phyloP scores from a whole-genome alignment of 192 early-diverging fungal species.

The Backusella westeae region DNA sequence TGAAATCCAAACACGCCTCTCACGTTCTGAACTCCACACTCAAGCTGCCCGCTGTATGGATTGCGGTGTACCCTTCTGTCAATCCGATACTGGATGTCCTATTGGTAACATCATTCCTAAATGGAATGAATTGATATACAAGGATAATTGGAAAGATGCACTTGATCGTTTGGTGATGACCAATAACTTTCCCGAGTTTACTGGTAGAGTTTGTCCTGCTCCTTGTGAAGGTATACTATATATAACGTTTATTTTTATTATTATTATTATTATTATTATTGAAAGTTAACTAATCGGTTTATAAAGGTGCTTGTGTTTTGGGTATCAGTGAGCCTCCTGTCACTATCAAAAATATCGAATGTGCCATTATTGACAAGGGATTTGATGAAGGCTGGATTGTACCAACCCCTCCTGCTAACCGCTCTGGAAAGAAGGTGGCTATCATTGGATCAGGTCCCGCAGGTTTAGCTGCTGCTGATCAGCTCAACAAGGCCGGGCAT shows the following conservation, averaged over 20 bases:
- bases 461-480: conserved; percentile 94
- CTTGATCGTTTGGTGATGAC: conserved; percentile 92
- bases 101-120: conserved; percentile 99
- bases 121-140: conserved; percentile 98
- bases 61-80: conserved; percentile 98
- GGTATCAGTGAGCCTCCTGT: conserved; percentile 96
- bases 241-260: not conserved
- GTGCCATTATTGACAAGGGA: conserved; percentile 95
- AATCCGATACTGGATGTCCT: conserved; percentile 97
- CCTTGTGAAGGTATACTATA: not conserved
- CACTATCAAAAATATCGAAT: conserved; percentile 96
- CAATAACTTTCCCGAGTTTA: conserved; percentile 99
- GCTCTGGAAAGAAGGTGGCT: conserved; percentile 84
- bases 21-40: conserved; percentile 76
- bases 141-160: conserved; percentile 94
- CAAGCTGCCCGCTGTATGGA: conserved; percentile 99
- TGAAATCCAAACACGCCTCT: conserved; percentile 89
- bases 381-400: conserved; percentile 98
- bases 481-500: conserved; percentile 97
- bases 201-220: conserved; percentile 97
- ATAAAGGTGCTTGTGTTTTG: conserved; percentile 94
- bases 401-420: conserved; percentile 69
- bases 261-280: not conserved
- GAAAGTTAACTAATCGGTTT: conserved; percentile 27
- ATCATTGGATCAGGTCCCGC: conserved; percentile 97